Evolutionary conservation across 1,139 yeast species (phyloP).

Genomic region (Magnusiomyces magnusii): DNA sequence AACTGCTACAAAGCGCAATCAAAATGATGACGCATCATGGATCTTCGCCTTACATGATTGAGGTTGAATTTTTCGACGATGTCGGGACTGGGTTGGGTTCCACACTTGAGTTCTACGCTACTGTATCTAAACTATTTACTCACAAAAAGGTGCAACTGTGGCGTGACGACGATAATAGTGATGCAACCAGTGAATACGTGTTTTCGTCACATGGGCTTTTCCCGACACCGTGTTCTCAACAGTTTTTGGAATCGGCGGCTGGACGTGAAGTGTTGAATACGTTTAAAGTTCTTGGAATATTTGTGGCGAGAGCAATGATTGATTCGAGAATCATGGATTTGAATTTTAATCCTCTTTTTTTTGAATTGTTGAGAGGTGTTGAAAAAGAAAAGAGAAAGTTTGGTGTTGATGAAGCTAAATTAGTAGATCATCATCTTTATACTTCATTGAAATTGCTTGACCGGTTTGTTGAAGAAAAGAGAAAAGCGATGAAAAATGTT

Average conservation of each 20-base stretch:
- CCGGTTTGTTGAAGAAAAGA: conserved; percentile 34
- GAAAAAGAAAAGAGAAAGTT: not conserved
- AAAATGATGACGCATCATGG: conserved; percentile 76
- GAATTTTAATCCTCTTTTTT: conserved; percentile 65
- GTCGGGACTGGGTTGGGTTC: conserved; percentile 98
- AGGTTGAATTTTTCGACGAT: conserved; percentile 83
- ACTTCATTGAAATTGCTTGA: conserved; percentile 50
- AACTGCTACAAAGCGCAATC: conserved; percentile 68
- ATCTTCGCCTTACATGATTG: conserved; percentile 69
- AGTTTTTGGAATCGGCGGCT: conserved; percentile 8
- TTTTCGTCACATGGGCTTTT: conserved; percentile 50
- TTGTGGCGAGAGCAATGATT: conserved; percentile 76
- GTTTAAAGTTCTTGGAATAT: conserved; percentile 68
- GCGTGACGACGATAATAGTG: conserved; percentile 46
- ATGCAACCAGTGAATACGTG: conserved; percentile 38
- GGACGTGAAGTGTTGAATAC: conserved; percentile 44
- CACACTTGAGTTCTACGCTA: conserved; percentile 83
- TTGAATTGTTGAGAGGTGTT: conserved; percentile 20
- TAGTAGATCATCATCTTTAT: conserved; percentile 55
- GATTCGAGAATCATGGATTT: conserved; percentile 86
- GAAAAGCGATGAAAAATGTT: conserved; percentile 16
- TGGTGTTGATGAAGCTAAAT: conserved; percentile 38
- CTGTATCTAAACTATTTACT: conserved; percentile 69
- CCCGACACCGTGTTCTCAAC: conserved; percentile 52
- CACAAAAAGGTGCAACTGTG: conserved; percentile 54